Evolutionary conservation across 352 stramenopile species (phyloP).

Genomic region (Pythium apleroticum): DNA sequence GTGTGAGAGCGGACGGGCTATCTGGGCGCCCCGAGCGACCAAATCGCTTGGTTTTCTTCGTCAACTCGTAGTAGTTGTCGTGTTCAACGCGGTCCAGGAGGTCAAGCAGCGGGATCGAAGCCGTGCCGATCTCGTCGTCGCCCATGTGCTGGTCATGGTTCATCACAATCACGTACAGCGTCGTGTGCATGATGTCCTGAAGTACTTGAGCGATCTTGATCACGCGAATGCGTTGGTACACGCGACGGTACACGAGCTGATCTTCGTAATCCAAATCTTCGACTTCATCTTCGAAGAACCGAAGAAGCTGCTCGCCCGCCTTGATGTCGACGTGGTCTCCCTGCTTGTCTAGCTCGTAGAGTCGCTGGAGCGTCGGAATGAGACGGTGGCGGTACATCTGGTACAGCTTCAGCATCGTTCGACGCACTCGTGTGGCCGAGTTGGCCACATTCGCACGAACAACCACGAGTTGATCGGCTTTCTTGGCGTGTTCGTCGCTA

Average conservation of each 20-base stretch:
- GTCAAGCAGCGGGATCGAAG: conserved; percentile 64
- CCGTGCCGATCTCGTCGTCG: conserved; percentile 53
- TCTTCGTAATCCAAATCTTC: conserved; percentile 66
- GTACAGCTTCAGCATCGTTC: conserved; percentile 60
- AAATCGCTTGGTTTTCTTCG: conserved; percentile 28
- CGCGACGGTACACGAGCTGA: conserved; percentile 40
- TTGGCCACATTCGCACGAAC: conserved; percentile 52
- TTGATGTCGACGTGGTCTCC: conserved; percentile 38
- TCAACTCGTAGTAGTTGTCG: conserved; percentile 57
- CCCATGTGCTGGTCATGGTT: conserved; percentile 46
- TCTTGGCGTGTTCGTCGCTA: conserved; percentile 11
- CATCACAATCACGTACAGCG: conserved; percentile 56
- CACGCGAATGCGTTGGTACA: conserved; percentile 56
- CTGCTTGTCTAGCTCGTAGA: conserved; percentile 53
- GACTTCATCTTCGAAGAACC: conserved; percentile 67
- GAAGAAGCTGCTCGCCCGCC: conserved; percentile 41
- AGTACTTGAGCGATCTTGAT: conserved; percentile 59
- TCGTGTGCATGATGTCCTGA: conserved; percentile 60
- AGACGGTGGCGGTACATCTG: conserved; percentile 47
- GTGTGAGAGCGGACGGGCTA: conserved; percentile 4
- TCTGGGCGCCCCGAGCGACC: neutral
- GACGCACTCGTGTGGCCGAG: conserved; percentile 46
- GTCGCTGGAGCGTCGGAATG: conserved; percentile 49
- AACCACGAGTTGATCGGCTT: conserved; percentile 30
- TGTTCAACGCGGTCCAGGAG: conserved; percentile 63